Percentiles rank a stretch among this genome's conserved stretches.
Evolutionary conservation across 1,284 basidiomycete genomes (phyloP).

Genomic region (Cryptococcus sp.): DNA sequence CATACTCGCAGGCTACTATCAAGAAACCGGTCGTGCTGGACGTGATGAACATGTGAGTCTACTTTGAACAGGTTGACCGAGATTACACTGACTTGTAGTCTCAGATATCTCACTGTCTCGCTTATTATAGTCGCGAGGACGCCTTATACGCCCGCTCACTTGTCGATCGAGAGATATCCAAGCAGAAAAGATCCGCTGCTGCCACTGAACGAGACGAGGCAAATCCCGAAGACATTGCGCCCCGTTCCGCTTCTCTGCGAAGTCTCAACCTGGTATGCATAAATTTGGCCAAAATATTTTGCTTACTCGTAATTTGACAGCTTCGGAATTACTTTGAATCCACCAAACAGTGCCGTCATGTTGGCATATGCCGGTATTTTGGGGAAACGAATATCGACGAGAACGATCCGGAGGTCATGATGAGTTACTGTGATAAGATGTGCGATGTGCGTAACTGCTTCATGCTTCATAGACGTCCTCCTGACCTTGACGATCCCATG

Average conservation of each 20-base stretch:
- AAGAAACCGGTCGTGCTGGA: slow-evolving; percentile 85
- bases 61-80: not conserved
- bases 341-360: slow-evolving; percentile 67
- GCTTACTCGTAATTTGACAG: slow-evolving; percentile 14
- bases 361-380: slow-evolving; percentile 78
- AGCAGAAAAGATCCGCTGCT: too few relatives aligned
- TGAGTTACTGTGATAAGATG: slow-evolving; percentile 71
- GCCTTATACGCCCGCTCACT: not conserved
- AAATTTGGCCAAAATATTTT: too few relatives aligned
- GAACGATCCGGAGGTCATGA: slow-evolving; percentile 56
- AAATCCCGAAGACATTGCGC: too few relatives aligned
- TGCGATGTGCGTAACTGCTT: slow-evolving; percentile 67
- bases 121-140: slow-evolving; percentile 65
- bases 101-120: slow-evolving; percentile 73
- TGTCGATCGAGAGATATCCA: too few relatives aligned
- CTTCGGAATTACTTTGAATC: slow-evolving; percentile 64
- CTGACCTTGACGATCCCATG: too few relatives aligned
- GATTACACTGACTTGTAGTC: not conserved
- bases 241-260: too few relatives aligned
- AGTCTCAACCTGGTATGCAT: too few relatives aligned
- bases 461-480: too few relatives aligned
- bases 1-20: slow-evolving; percentile 69
- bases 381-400: slow-evolving; percentile 66
- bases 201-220: too few relatives aligned
- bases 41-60: slow-evolving; percentile 70